phyloP scores from a whole-genome alignment of 805 yeast species.

The Priceomyces melissophilus region DNA sequence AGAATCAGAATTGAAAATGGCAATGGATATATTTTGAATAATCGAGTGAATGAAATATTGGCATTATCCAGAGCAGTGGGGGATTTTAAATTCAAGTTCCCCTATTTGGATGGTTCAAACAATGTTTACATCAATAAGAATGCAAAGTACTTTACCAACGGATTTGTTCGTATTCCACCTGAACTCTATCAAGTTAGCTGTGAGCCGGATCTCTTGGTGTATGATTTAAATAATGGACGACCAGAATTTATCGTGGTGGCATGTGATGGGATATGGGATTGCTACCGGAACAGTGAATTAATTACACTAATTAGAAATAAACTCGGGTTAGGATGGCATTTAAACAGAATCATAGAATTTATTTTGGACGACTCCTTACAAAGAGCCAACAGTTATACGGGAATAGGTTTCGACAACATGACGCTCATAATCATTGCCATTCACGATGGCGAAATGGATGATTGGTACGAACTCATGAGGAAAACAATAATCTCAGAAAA shows the following conservation, averaged over 20 bases:
- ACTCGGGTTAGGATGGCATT: constrained; percentile 52
- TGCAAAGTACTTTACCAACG: constrained; percentile 18
- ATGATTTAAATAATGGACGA: constrained; percentile 22
- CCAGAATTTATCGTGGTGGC: constrained; percentile 42
- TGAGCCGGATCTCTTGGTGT: constrained; percentile 41
- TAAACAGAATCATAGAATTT: constrained; percentile 57
- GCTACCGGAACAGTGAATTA: constrained; percentile 52
- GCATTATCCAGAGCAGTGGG: constrained; percentile 46
- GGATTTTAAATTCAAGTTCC: constrained; percentile 40
- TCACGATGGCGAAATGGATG: constrained; percentile 45
- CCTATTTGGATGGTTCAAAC: constrained; percentile 26
- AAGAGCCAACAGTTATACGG: constrained; percentile 70
- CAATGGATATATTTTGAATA: constrained; percentile 33
- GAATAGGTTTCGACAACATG: constrained; percentile 83
- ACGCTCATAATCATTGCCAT: constrained; percentile 66
- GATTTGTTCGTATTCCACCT: constrained; percentile 37
- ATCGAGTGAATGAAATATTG: constrained; percentile 41
- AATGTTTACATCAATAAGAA: constrained; percentile 30
- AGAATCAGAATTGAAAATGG: constrained; percentile 40
- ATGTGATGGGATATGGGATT: constrained; percentile 49
- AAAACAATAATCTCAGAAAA: constrained; percentile 27
- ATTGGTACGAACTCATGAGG: constrained; percentile 60
- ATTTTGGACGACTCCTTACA: constrained; percentile 63
- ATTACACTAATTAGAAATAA: constrained; percentile 54
- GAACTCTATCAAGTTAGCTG: constrained; percentile 42